Percentiles rank a stretch among this genome's conserved stretches.
phyloP scores from a whole-genome alignment of 1,139 yeast species.

The Yueomyces sp. region DNA sequence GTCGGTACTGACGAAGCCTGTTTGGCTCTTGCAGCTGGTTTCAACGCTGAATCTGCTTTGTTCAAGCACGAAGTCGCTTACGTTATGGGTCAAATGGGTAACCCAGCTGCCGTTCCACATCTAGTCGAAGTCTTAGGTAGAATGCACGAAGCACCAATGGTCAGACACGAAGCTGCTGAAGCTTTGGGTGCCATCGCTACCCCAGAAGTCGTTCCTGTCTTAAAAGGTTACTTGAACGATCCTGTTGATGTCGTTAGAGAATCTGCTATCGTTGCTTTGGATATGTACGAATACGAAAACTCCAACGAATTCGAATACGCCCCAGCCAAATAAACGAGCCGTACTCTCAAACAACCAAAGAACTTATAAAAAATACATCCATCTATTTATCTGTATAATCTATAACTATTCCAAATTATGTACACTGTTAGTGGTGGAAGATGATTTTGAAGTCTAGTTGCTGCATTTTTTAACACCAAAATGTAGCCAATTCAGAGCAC shows the following conservation, averaged over 20 bases:
- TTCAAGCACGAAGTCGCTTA: conserved; percentile 97
- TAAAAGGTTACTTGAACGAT: conserved; percentile 68
- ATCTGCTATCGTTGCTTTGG: conserved; percentile 91
- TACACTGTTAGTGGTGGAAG: no score
- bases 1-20: conserved; percentile 90
- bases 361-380: no score
- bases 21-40: conserved; percentile 81
- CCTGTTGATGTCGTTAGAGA: conserved; percentile 86
- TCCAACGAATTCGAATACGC: conserved; percentile 78
- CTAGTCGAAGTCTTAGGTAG: conserved; percentile 70
- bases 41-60: conserved; percentile 79
- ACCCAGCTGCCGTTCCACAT: conserved; percentile 85
- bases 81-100: conserved; percentile 93
- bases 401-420: no score
- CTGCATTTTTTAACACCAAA: no score
- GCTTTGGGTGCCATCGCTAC: conserved; percentile 96
- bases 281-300: conserved; percentile 94
- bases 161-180: conserved; percentile 98
- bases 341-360: no score
- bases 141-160: conserved; percentile 87
- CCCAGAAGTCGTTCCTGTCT: conserved; percentile 86
- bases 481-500: no score
- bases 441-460: no score
- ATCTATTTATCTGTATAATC: no score
- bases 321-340: conserved; percentile 10